Conservation (phyloP, 148 eudicot species). For the Hydrangea macrophylla region DNA sequence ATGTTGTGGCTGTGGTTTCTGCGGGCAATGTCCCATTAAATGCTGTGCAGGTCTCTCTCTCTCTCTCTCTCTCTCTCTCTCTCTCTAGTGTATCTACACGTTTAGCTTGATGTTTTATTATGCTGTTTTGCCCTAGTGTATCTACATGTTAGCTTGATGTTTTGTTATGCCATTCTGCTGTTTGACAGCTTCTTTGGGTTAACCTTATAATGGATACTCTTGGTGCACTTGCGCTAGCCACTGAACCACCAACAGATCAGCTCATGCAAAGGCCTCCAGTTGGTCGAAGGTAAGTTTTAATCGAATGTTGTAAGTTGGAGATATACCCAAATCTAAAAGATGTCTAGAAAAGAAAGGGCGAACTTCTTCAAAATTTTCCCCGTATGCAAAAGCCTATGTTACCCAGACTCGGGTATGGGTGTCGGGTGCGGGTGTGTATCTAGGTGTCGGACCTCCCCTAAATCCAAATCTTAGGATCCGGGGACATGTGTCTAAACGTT, state of each 20-base stretch:
- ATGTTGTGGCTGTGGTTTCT: slow-evolving; percentile 89
- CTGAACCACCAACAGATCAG: slow-evolving; percentile 97
- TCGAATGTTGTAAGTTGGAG: not conserved
- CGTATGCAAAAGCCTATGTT: too few relatives aligned
- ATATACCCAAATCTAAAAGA: too few relatives aligned
- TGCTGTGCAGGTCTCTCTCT: slow-evolving; percentile 72
- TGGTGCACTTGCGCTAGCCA: slow-evolving; percentile 96
- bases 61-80: not conserved
- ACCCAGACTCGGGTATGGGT: too few relatives aligned
- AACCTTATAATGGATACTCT: slow-evolving; percentile 97
- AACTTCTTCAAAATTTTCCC: too few relatives aligned
- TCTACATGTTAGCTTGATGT: not conserved
- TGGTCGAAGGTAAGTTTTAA: slow-evolving; percentile 73
- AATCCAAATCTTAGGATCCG: too few relatives aligned
- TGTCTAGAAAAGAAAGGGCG: too few relatives aligned
- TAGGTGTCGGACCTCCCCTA: too few relatives aligned
- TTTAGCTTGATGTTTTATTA: too few relatives aligned
- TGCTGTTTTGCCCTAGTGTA: too few relatives aligned
- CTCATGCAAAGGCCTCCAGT: slow-evolving; percentile 84
- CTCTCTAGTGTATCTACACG: not conserved
- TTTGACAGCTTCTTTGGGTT: slow-evolving; percentile 85
- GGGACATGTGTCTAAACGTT: too few relatives aligned
- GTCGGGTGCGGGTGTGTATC: too few relatives aligned
- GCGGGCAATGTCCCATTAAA: slow-evolving; percentile 84
- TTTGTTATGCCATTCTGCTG: not conserved